Evolutionary conservation across 2,329 filamentous ascomycete species (phyloP), one percentile per base, ranked within the genome.

Genomic region (Trichoderma polysporum): DNA sequence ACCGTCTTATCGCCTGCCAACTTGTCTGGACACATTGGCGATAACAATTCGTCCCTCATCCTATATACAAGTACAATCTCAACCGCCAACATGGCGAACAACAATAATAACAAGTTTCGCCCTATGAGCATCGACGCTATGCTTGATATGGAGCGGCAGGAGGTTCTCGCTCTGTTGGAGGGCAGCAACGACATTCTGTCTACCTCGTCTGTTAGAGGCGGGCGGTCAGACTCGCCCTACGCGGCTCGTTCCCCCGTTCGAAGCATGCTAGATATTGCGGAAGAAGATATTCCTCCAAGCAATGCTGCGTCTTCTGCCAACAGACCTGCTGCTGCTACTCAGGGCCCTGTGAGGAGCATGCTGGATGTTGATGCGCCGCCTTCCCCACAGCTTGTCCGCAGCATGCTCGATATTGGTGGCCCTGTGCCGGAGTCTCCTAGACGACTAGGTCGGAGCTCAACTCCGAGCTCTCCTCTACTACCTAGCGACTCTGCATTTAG

Each of bases 91-190:
- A 79, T 79, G 78, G 74, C 78, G 68, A 74, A 69, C 41, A 70
- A 72, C 39, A 70, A 73, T 61, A 74, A 71, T 10, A 60, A 50
- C 41, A 53, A 62, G 27, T 70, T 75, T 58, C 78, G 79, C 59
- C 80, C 82, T 22, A 92, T 92, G 89, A 93, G 90, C 74, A 86
- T 94, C 74, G 91, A 93, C 79, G 86, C 90, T 57, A 87, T 89
- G 71, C 83, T 93, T 70, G 91, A 93, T 75, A 89, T 93, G 81
- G 91, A 94, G 82, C 86, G 90, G 69, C 83, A 84, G 69, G 90
- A 92, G 79, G 88, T 93, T 45, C 82, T 93, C 71, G 88, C 88
- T 56, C 81, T 92, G 69, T 82, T 93, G 49, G 88, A 91, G 76
- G 84, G 84, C 52, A 81, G 79, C 59, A 73, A 71, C 69, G 73